These are phyloP conservation scores for Candida gigantensis DNA, from an alignment of 1,139 yeast species.

Conservation along the genomic window DNA sequence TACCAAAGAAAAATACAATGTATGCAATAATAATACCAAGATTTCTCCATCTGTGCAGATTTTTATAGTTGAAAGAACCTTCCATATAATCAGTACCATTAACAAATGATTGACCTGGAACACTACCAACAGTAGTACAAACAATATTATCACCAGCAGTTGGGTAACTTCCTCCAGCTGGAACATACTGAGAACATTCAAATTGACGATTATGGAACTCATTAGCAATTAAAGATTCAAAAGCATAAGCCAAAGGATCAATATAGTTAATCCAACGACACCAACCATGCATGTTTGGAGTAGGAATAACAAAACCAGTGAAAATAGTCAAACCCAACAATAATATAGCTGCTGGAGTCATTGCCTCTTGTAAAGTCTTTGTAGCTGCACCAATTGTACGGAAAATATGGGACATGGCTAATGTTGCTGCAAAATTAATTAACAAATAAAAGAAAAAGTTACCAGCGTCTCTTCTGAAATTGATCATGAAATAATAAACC, in stretches of 20 bases:
- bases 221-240: slow-evolving; percentile 56
- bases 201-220: slow-evolving; percentile 53
- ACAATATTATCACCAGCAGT: slow-evolving; percentile 29
- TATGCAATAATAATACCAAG: slow-evolving; percentile 68
- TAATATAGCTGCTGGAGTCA: slow-evolving; percentile 60
- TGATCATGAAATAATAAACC: slow-evolving; percentile 58
- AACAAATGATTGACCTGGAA: slow-evolving; percentile 54
- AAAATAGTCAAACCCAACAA: slow-evolving; percentile 55
- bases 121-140: slow-evolving; percentile 66
- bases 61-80: slow-evolving; percentile 46
- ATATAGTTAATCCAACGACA: slow-evolving; percentile 61
- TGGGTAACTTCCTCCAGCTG: slow-evolving; percentile 50
- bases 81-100: slow-evolving; percentile 58
- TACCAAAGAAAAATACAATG: slow-evolving; percentile 51
- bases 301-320: slow-evolving; percentile 61
- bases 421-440: slow-evolving; percentile 40
- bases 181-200: slow-evolving; percentile 48
- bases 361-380: slow-evolving; percentile 57
- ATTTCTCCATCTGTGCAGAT: slow-evolving; percentile 78
- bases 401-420: slow-evolving; percentile 60
- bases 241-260: slow-evolving; percentile 58
- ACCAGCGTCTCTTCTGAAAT: slow-evolving; percentile 59
- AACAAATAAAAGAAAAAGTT: slow-evolving; percentile 58
- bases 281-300: slow-evolving; percentile 62
- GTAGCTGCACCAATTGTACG: slow-evolving; percentile 60